These are phyloP conservation scores for Penstemon eatonii DNA, from an alignment of 257 asterid genomes.

Conservation along the genomic window DNA sequence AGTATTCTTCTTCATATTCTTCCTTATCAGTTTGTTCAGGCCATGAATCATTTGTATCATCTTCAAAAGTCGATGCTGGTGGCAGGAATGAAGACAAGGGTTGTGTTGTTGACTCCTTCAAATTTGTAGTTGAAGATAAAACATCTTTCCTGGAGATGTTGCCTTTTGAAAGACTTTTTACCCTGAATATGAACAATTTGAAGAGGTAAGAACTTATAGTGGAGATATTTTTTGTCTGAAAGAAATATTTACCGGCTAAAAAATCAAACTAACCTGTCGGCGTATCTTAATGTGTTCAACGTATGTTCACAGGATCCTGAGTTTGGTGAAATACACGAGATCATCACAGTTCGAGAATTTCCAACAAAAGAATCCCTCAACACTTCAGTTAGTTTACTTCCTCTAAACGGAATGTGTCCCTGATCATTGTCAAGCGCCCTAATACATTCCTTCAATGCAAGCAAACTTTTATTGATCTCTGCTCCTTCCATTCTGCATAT, in stretches of 20 bases:
- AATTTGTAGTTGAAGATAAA: conserved; percentile 57
- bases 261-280: conserved; percentile 65
- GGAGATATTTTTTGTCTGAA: neutral
- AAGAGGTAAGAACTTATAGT: conserved; percentile 13
- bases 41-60: conserved; percentile 82
- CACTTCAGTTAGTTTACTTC: conserved; percentile 95
- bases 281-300: conserved; percentile 91
- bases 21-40: conserved; percentile 81
- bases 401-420: conserved; percentile 97
- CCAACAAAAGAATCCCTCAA: conserved; percentile 95
- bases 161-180: conserved; percentile 94
- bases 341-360: conserved; percentile 94
- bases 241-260: conserved; percentile 4
- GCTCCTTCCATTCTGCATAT: conserved; percentile 97
- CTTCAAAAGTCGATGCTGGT: conserved; percentile 65
- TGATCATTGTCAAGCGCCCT: conserved; percentile 99
- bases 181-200: conserved; percentile 46
- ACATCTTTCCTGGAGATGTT: conserved; percentile 73
- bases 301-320: conserved; percentile 98
- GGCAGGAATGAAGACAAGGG: conserved; percentile 55
- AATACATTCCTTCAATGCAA: conserved; percentile 96
- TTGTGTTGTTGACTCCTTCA: conserved; percentile 73
- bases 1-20: conserved; percentile 74
- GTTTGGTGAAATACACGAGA: conserved; percentile 87
- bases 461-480: conserved; percentile 97